Evolutionary conservation across 1,284 basidiomycete species (phyloP), one percentile per base, ranked within the genome.

Genomic region (Leccinum fuscescens): DNA sequence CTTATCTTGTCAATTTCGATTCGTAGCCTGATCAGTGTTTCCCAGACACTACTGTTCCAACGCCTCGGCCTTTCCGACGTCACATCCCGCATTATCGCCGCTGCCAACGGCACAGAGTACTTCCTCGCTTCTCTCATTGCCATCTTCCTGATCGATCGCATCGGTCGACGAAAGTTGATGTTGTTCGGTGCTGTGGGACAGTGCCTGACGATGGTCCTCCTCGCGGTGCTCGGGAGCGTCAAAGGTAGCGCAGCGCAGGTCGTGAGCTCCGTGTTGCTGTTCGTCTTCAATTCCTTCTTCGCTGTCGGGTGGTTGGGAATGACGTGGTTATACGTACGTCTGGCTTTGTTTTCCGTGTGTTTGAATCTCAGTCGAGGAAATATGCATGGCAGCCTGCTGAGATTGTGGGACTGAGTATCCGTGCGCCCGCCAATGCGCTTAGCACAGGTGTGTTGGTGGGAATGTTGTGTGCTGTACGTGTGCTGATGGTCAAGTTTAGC

Each of bases 401-500:
- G 70, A 84, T 88, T 52, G 82, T 84, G 17, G 82, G 83, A 17
- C 70, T 89, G 27, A 78, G 82, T 20, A 85, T 88, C 64, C 79
- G 86, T 60, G 85, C 84, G 3, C 85, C 86, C 1, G 86, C 87
- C 8, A 90, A 89, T 63, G 88, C 86, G 4, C 75, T 89, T 39
- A 79, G 83, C 65, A 86, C 72, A 14, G 70, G 81, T 82, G 66
- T 14, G 61, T 59, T 35, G 17, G 35, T n/a, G 6, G 44, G 54
- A 20, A 12, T 50, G 35, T 33, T 44, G 27, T 17, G 12, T 3
- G 6, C 22, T 17, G n/a, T 3, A 15, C 22, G 17, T 20, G 17
- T 22, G 17, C 33, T 61, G 42, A 66, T 22, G 24, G 37, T 44
- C 15, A 15, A 4, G n/a, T 29, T 29, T 54, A 66, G 79, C 80